Evolutionary conservation across 306 rosid genomes (phyloP), one percentile per base, ranked within the genome.

Genomic region (Geum urbanum): DNA sequence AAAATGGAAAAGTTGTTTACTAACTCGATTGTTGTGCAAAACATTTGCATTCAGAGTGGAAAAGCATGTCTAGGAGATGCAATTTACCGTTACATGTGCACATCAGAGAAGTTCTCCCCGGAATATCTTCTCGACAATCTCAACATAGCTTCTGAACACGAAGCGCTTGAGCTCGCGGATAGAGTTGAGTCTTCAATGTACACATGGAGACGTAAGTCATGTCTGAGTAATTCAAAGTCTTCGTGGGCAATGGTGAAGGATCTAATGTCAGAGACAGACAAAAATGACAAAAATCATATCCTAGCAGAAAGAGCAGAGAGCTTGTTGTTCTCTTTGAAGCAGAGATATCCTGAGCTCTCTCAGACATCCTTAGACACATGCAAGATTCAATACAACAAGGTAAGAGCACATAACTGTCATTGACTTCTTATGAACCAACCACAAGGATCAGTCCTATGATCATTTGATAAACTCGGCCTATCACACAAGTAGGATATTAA

Each of bases 181-280:
- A 84, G 75, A 62, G 90, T 89, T 6, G 97, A 95, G 74, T 84
- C 99, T 10, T 95, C 99, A 11, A 91, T 91, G 99, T 89, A 87
- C 78, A 91, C 99, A 57, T 95, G 97, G 99, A 82, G 99, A 57
- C 87, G 97, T 13, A 95, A 95, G 73, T 80, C 99, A 35, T 95
- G 99, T 69, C 13, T 89, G 43, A 89, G 81, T 75, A 80, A 91
- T 80, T 95, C 99, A 63, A 89, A 83, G 74, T 75, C 97, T 16
- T 95, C 99, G 47, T 95, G 99, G 99, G 84, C 78, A 74, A 78
- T 86, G 82, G 92, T 95, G 2, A 95, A 89, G 77, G 99, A 86
- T 13, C 84, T 83, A 27, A 83, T 91, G 92, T 81, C 87, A 2
- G 97, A 95, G 7, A 79, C 84, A 1, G 88, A 82, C 16, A 24